A percentile compares a stretch with the other conserved stretches of the same genome.
Evolutionary conservation across 2,329 filamentous ascomycete species (phyloP).

Genomic region (Microsporum canis): DNA sequence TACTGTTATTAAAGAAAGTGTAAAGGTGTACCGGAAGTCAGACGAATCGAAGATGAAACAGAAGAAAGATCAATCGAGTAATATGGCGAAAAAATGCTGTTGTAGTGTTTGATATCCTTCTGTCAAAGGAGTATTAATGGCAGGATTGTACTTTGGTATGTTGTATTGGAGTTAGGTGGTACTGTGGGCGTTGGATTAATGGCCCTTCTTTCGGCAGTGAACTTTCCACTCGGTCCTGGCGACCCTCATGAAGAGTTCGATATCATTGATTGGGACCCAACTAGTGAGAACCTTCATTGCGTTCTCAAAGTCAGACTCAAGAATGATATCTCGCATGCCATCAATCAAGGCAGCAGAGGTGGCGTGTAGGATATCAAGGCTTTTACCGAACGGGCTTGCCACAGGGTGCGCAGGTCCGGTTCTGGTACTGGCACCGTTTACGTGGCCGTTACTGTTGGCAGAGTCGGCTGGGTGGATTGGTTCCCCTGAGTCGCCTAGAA

Average conservation of each 20-base stretch:
- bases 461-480: constrained; percentile 15
- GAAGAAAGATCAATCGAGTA: not conserved
- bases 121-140: not conserved
- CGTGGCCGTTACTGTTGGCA: constrained; percentile 14
- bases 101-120: not conserved
- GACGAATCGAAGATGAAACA: not conserved
- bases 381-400: constrained; percentile 43
- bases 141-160: not conserved
- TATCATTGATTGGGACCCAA: constrained; percentile 87
- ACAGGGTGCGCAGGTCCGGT: constrained; percentile 15
- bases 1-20: not conserved
- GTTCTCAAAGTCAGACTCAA: constrained; percentile 93
- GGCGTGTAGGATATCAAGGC: constrained; percentile 80
- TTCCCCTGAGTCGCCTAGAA: constrained; percentile 65
- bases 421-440: constrained; percentile 9
- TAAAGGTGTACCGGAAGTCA: not conserved
- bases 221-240: constrained; percentile 77
- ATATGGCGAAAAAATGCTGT: not conserved
- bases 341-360: constrained; percentile 83
- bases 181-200: not conserved
- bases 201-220: constrained; percentile 39
- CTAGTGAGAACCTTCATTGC: constrained; percentile 94
- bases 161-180: not conserved
- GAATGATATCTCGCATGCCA: constrained; percentile 72
- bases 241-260: constrained; percentile 85